phyloP scores from a whole-genome alignment of 2,329 filamentous ascomycete species.

The Chrysoporthe deuterocubensis region DNA sequence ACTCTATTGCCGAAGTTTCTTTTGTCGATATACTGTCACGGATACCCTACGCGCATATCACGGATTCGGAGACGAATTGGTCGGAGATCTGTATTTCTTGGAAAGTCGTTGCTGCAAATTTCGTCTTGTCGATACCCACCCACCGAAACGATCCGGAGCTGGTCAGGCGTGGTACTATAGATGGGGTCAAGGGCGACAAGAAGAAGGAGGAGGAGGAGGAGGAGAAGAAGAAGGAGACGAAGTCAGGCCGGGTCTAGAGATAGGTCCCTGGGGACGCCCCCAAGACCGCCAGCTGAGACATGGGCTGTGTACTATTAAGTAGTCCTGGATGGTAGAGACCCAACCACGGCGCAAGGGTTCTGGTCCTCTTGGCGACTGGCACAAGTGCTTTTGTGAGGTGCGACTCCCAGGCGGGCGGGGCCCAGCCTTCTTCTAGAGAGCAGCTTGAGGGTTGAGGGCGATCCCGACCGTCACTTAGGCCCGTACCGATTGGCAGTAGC shows the following conservation, averaged over 20 bases:
- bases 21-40: conserved; percentile 28
- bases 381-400: neutral
- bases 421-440: no score
- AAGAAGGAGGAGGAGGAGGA: neutral
- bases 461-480: no score
- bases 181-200: neutral
- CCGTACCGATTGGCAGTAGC: no score
- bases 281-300: neutral
- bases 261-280: neutral
- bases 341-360: neutral
- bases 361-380: neutral
- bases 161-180: neutral
- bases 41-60: conserved; percentile 27
- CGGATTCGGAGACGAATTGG: conserved; percentile 16
- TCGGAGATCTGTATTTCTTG: neutral
- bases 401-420: no score
- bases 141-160: neutral
- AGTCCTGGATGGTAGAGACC: neutral
- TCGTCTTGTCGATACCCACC: conserved; percentile 5
- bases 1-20: neutral
- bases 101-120: neutral
- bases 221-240: neutral
- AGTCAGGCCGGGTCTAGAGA: neutral
- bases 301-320: conserved; percentile 1
- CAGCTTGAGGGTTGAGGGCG: no score